Evolutionary conservation across 2,329 filamentous ascomycete species (phyloP), one percentile per base, ranked within the genome.

Genomic region (Fusarium sarcochroum): DNA sequence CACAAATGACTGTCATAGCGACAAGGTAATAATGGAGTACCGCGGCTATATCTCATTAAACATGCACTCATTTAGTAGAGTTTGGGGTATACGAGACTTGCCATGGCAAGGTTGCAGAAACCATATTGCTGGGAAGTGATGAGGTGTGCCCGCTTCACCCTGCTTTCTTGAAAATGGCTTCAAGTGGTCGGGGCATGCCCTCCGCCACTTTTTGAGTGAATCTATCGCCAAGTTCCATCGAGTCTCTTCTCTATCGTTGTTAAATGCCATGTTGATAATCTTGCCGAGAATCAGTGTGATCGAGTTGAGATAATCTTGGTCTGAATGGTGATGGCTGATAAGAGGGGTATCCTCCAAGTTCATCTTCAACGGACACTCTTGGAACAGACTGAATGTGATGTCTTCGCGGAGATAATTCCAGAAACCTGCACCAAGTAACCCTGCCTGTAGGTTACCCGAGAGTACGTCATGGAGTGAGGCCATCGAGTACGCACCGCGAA

Each of bases 391-490:
- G n/a, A 85, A 83, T 0, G 84, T 85, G n/a, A 86, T 85, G 37
- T 86, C 83, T 69, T 86, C 83, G 1, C 84, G 79, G 0, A 86
- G 76, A 53, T 85, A 85, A 60, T 86, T 86, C 84, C 83, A 86
- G 55, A 83, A 82, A 0, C 83, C 83, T 2, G 83, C 80, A 5
- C 76, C 76, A 3, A 79, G 63, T 0, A 85, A 67, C 0, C 76
- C 76, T 4, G 72, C 59, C 1, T 70, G 67, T 2, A 70, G 40
- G 1, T 72, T 63, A 5, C 70, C 73, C 1, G 73, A 62, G 8
- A 71, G 57, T 2, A 72, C 56, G 53, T 34, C 71, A 9, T 73
- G 70, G 6, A 75, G 71, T 1, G 78, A 79, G 1, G 79, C 77
- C n/a, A 84, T 73, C 1, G 82, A 83, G 55, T 82, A 85, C 1